Base-by-base conservation (phyloP, 345 rosid species). In the Boechera stricta region DNA sequence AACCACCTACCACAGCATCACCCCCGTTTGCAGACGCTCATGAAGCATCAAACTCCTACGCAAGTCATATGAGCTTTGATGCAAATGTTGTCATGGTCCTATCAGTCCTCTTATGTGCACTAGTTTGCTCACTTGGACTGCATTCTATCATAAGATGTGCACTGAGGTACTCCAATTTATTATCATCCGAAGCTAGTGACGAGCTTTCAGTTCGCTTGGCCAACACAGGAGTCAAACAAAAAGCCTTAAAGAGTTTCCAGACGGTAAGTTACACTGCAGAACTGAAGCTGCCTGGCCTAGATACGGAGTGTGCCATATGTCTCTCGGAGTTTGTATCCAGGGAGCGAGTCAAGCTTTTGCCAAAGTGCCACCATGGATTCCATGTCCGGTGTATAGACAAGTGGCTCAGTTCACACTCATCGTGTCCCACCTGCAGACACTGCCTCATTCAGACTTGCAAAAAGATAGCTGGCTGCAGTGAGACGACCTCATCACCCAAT, bases 351-450 rank as follows among this genome's bases (percentile, higher is more conserved):
- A 83, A 93, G 75, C 86, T 92, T 38, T 82, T 94, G 45, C 95
- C 97, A 0, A 88, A 87, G 78, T 94, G 98, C 65, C 82, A 90
- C 77, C 98, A 94, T 9, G 91, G 97, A 4, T 94, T 89, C 81
- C 97, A 92, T 55, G 87, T 83, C 72, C 81, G 78, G 10, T 94
- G 97, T 81, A 90, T 94, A 39, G 97, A 94, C 85, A 90, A 79
- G 71, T 94, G 98, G 98, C 88, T 94, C 1, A 84, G 89, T 52
- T 81, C 97, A 5, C 98, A 92, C 78, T 88, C 98, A 16, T 91
- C 97, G 2, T 94, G 98, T 75, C 98, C 98, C n/a, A 91, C 92
- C 10, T 94, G 98, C 85, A 84, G 98, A 71, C 89, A 85, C 83
- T 90, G 96, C 80, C 87, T 91, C 58, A 78, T 87, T 10, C 89